phyloP scores from a whole-genome alignment of 1,284 basidiomycete species.

The Inonotus obliquus region DNA sequence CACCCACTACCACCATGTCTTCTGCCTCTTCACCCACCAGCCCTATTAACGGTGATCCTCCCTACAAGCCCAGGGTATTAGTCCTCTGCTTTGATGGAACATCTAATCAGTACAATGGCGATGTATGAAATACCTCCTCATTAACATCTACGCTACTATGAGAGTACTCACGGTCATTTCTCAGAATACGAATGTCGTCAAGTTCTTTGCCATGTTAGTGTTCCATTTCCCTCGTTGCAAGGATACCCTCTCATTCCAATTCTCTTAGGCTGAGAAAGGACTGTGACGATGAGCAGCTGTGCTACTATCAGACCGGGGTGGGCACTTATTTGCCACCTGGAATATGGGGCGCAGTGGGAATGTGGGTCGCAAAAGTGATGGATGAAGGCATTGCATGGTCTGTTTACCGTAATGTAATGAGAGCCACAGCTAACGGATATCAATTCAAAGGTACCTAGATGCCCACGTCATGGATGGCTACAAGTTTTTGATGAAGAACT shows the following conservation, averaged over 20 bases:
- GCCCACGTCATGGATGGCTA: conserved; percentile 63
- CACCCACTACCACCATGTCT: not conserved
- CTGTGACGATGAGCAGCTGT: conserved; percentile 47
- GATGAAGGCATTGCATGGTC: conserved; percentile 62
- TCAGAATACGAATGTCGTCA: conserved; percentile 70
- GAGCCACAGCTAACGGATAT: not conserved
- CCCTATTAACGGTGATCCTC: not conserved
- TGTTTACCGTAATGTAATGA: conserved; percentile 17
- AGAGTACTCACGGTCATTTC: not conserved
- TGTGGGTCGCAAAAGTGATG: conserved; percentile 44
- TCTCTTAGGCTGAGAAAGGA: conserved; percentile 48
- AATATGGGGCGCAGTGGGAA: conserved; percentile 45
- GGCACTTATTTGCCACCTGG: conserved; percentile 56
- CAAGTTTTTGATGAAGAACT: conserved; percentile 65
- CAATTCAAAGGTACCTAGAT: conserved; percentile 47
- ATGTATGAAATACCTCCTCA: conserved; percentile 24
- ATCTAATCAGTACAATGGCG: conserved; percentile 39
- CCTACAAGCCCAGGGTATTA: conserved; percentile 35
- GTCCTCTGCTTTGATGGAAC: conserved; percentile 67
- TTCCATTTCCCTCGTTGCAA: not conserved
- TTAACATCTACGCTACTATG: not conserved
- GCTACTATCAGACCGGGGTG: conserved; percentile 69
- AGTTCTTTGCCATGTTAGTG: conserved; percentile 47
- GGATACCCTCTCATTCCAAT: not conserved
- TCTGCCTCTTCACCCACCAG: not conserved